Evolutionary conservation across 176 grass and related monocot genomes (phyloP).

Genomic region (Tillandsia leiboldiana): DNA sequence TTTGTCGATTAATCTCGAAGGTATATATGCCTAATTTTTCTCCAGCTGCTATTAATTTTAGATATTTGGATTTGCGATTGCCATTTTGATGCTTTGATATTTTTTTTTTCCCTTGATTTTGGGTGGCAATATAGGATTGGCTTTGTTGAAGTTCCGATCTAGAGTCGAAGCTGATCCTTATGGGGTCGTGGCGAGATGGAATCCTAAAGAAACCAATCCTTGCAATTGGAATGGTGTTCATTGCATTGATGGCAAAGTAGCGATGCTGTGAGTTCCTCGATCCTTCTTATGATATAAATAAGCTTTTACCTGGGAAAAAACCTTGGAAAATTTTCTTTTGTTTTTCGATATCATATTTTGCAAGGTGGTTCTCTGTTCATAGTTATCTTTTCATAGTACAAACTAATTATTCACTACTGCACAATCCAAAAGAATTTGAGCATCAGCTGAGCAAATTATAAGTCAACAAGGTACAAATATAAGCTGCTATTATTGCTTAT

Average conservation of each 20-base stretch:
- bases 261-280: constrained; percentile 58
- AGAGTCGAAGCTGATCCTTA: constrained; percentile 57
- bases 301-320: constrained; percentile 3
- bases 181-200: constrained; percentile 67
- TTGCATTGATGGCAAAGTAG: constrained; percentile 52
- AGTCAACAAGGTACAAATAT: background rate
- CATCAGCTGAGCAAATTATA: background rate
- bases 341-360: constrained; percentile 8
- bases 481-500: background rate
- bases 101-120: constrained; percentile 11
- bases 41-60: background rate
- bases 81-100: background rate
- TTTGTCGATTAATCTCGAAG: constrained; percentile 71
- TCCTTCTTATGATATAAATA: constrained; percentile 2
- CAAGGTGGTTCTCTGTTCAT: background rate
- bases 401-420: background rate
- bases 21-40: constrained; percentile 18
- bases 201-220: constrained; percentile 35
- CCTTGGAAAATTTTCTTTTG: constrained; percentile 6
- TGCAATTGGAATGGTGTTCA: constrained; percentile 71
- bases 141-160: constrained; percentile 61
- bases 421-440: background rate
- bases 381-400: background rate
- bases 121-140: constrained; percentile 34
- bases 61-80: background rate